phyloP scores from a whole-genome alignment of 495 filamentous ascomycete genomes.

The Chaetomidium leptoderma region DNA sequence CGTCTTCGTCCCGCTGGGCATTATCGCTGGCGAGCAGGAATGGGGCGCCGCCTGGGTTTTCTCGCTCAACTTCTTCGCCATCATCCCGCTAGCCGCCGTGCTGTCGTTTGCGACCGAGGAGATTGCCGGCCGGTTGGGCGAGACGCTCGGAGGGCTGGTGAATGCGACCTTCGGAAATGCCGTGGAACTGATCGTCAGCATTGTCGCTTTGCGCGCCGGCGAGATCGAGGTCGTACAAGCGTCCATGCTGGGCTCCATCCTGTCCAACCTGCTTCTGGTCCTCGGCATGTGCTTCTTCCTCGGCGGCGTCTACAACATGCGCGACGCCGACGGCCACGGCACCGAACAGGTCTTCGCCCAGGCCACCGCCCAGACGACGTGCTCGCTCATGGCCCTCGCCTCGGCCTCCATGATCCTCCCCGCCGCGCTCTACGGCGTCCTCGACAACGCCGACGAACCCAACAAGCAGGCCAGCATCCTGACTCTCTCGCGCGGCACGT shows the following conservation, averaged over 20 bases:
- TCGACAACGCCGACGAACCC: conserved; percentile 30
- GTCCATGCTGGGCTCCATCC: conserved; percentile 94
- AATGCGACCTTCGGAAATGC: conserved; percentile 98
- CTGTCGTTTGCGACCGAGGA: conserved; percentile 96
- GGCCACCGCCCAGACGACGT: conserved; percentile 91
- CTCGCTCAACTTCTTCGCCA: conserved; percentile 89
- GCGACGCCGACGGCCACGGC: conserved; percentile 38
- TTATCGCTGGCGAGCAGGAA: conserved; percentile 65
- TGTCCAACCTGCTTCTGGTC: conserved; percentile 93
- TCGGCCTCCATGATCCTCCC: conserved; percentile 91
- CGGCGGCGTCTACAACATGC: conserved; percentile 64
- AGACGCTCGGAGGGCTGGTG: conserved; percentile 85
- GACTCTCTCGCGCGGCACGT: conserved; percentile 80
- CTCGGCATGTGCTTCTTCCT: conserved; percentile 95
- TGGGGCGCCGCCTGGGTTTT: conserved; percentile 79
- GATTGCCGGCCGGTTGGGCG: conserved; percentile 74
- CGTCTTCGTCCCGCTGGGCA: conserved; percentile 85
- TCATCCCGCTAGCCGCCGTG: conserved; percentile 87
- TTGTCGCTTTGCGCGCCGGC: conserved; percentile 78
- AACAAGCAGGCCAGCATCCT: conserved; percentile 64
- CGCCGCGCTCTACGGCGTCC: conserved; percentile 58
- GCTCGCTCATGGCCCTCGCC: conserved; percentile 89
- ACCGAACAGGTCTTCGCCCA: conserved; percentile 73
- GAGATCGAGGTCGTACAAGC: conserved; percentile 95
- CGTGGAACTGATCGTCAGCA: conserved; percentile 96